Base-by-base conservation (phyloP, 1,139 yeast genomes). In the Lodderomyces beijingensis region DNA sequence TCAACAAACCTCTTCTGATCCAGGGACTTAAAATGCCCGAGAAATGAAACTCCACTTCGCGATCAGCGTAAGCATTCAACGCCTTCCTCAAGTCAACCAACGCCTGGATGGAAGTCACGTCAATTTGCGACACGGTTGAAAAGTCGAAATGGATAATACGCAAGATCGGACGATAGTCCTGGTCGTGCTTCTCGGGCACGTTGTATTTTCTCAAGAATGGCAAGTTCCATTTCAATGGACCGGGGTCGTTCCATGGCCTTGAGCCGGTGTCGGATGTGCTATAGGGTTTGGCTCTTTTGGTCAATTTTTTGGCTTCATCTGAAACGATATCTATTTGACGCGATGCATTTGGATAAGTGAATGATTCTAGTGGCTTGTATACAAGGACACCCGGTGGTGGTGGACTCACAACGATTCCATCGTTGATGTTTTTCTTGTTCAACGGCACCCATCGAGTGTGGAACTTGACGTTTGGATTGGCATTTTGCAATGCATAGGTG, bases 361-460 rank as follows among this genome's bases (percentile, higher is more conserved):
- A 84, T 7, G 88, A 66, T 49, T 88, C 96, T 24, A 79, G 64
- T 31, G 94, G 86, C 49, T 93, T 74, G 65, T 82, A 88, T 4
- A 88, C 95, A 39, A 88, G 50, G 11, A 88, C 89, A 16, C 96
- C 96, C 2, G 91, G 88, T 23, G 96, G 96, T 13, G 97, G 95
- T 3, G 88, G 83, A 21, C 56, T 56, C 6, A 89, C 75, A 2
- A 61, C 52, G 18, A 87, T 59, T 17, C 70, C 73, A 3, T 71
- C 61, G 53, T 88, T 85, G 40, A 85, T 53, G 44, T 69, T 67
- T 21, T 62, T 60, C 38, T 75, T 71, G 29, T 73, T 63, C 35
- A 82, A 61, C 19, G 96, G 95, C 25, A 88, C 87, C 96, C 96
- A 88, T 50, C 70, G 73, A 13, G 82, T 74, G 41, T 78, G 82